phyloP scores from a whole-genome alignment of 192 early-diverging fungal species.

The Gryganskiella cystojenkinii region DNA sequence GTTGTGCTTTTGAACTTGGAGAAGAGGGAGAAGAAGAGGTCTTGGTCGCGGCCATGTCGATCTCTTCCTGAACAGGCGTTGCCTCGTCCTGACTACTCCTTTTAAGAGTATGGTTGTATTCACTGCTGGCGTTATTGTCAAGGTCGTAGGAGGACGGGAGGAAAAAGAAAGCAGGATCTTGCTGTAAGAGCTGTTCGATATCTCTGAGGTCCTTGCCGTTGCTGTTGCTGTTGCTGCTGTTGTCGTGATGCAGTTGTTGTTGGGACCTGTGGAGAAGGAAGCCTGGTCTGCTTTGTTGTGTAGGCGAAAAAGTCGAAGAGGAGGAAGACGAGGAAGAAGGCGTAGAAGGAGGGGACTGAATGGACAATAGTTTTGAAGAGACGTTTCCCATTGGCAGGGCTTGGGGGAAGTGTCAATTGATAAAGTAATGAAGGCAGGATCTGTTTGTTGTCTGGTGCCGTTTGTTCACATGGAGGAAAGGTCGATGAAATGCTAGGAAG shows the following conservation, averaged over 20 bases:
- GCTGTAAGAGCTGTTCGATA: background rate
- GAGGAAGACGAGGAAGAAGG: background rate
- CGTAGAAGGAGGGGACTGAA: background rate
- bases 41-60: background rate
- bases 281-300: background rate
- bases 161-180: background rate
- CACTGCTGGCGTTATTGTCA: background rate
- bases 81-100: background rate
- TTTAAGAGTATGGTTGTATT: background rate
- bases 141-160: background rate
- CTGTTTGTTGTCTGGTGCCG: too few relatives aligned
- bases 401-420: background rate
- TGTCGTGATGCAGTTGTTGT: background rate
- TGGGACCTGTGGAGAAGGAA: background rate
- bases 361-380: conserved; percentile 17
- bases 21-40: too few relatives aligned
- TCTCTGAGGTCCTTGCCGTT: background rate
- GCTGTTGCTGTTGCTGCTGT: conserved; percentile 2
- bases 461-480: too few relatives aligned
- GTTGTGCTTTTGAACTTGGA: background rate
- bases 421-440: background rate
- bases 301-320: background rate
- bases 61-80: conserved; percentile 1
- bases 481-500: background rate
- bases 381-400: conserved; percentile 33